phyloP scores from a whole-genome alignment of 345 rosid genomes.

The Jatropha curcas region DNA sequence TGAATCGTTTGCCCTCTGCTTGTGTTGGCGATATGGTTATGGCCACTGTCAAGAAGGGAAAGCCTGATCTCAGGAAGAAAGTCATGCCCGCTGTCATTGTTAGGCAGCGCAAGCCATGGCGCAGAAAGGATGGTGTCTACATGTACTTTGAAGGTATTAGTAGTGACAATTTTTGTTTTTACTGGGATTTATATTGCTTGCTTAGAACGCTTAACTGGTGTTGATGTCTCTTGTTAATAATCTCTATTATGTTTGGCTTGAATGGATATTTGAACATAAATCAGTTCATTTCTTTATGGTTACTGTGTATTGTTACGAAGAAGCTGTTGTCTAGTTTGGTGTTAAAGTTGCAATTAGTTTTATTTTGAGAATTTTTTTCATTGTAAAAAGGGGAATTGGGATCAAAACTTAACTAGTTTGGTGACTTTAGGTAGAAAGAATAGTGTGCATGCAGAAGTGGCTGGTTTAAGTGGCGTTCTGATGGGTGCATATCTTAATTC shows the following conservation, averaged over 20 bases:
- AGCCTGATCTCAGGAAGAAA: conserved; percentile 40
- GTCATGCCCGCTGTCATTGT: conserved; percentile 39
- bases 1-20: conserved; percentile 87
- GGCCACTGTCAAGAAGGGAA: conserved; percentile 40
- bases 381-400: no score
- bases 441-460: not conserved
- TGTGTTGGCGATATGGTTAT: conserved; percentile 70
- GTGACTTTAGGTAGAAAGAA: no score
- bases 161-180: not conserved
- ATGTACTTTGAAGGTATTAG: conserved; percentile 93
- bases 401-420: no score
- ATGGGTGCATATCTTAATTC: conserved; percentile 5
- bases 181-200: not conserved
- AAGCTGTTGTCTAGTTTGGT: no score
- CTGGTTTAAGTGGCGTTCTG: conserved; percentile 15
- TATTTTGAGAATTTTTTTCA: no score
- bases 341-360: no score
- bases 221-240: no score
- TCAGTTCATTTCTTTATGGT: no score
- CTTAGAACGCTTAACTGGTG: not conserved
- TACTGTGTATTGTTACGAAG: no score
- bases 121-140: conserved; percentile 75
- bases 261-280: no score
- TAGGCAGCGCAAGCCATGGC: conserved; percentile 42
- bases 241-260: no score